Percentiles rank a stretch among this genome's conserved stretches.
These are phyloP conservation scores for Forsythia suspensa DNA, from an alignment of 257 asterid species.

Conservation along the genomic window DNA sequence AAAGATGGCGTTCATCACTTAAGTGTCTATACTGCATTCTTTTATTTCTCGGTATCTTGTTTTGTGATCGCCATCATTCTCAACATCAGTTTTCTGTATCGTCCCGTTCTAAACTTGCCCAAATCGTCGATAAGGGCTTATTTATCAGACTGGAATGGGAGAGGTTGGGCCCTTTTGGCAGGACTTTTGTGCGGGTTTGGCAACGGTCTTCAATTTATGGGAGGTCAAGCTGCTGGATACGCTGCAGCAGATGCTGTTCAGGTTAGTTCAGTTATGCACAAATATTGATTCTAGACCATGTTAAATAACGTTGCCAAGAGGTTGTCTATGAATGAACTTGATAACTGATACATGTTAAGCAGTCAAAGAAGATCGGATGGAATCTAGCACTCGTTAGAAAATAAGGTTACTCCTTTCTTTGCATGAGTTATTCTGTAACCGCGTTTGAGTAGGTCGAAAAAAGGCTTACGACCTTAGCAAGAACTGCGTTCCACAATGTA, in stretches of 20 bases:
- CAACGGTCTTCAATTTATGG: conserved; percentile 97
- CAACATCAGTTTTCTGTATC: conserved; percentile 68
- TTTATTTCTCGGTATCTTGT: conserved; percentile 85
- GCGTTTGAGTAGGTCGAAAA: too few relatives aligned
- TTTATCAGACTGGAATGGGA: conserved; percentile 75
- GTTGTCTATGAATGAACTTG: neutral
- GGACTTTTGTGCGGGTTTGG: conserved; percentile 95
- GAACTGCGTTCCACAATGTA: neutral
- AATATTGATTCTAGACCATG: neutral
- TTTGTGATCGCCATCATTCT: conserved; percentile 67
- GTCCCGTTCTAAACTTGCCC: conserved; percentile 68
- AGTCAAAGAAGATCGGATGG: too few relatives aligned
- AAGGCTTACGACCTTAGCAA: too few relatives aligned
- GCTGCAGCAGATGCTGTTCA: conserved; percentile 99
- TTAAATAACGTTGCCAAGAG: neutral
- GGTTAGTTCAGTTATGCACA: conserved; percentile 38
- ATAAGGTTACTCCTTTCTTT: too few relatives aligned
- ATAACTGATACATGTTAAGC: too few relatives aligned
- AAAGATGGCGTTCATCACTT: conserved; percentile 67
- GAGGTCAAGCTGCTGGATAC: conserved; percentile 98
- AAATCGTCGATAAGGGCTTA: conserved; percentile 74
- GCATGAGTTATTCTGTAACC: too few relatives aligned
- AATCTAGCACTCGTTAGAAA: too few relatives aligned
- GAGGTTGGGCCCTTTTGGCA: conserved; percentile 91
- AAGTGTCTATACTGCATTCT: conserved; percentile 83